These are phyloP conservation scores for Microbotryomycetes sp. DNA, from an alignment of 1,284 basidiomycete genomes.

Conservation along the genomic window DNA sequence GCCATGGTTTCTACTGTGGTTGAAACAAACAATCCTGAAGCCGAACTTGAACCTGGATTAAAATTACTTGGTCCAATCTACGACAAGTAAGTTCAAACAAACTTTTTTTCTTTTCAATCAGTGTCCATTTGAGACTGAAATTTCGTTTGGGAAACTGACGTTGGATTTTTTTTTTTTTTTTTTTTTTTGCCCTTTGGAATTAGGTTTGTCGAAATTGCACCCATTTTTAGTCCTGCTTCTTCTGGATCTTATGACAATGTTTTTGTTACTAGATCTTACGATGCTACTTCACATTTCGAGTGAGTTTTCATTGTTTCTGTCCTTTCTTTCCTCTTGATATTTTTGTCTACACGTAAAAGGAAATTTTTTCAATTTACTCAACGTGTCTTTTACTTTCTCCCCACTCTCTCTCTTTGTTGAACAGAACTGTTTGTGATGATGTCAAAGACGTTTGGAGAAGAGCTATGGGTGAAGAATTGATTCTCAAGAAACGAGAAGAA, in stretches of 20 bases:
- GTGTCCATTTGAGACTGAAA: background rate
- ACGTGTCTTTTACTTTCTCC: constrained; percentile 48
- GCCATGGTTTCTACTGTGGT: constrained; percentile 98
- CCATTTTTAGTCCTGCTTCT: constrained; percentile 83
- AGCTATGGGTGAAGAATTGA: constrained; percentile 65
- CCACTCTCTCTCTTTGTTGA: background rate
- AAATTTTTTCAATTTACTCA: background rate
- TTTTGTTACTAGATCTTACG: constrained; percentile 95
- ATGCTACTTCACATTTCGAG: constrained; percentile 98
- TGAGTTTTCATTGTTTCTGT: background rate
- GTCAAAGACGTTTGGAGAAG: constrained; percentile 90
- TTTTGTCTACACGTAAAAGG: too few relatives aligned
- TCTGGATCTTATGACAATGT: constrained; percentile 68
- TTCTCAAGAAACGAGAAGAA: constrained; percentile 72
- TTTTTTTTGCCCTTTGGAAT: background rate
- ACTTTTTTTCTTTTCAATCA: background rate
- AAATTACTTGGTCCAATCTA: constrained; percentile 86
- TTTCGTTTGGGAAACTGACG: background rate
- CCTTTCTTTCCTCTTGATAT: background rate
- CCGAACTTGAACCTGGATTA: constrained; percentile 85
- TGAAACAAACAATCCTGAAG: constrained; percentile 87
- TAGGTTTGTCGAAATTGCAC: constrained; percentile 84
- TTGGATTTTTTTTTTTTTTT: constrained; percentile 6
- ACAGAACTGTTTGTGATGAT: constrained; percentile 54
- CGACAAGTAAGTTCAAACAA: constrained; percentile 67